Evolutionary conservation across 1,139 yeast genomes (phyloP), one percentile per base, ranked within the genome.

Genomic region (Meyerozyma sp.): DNA sequence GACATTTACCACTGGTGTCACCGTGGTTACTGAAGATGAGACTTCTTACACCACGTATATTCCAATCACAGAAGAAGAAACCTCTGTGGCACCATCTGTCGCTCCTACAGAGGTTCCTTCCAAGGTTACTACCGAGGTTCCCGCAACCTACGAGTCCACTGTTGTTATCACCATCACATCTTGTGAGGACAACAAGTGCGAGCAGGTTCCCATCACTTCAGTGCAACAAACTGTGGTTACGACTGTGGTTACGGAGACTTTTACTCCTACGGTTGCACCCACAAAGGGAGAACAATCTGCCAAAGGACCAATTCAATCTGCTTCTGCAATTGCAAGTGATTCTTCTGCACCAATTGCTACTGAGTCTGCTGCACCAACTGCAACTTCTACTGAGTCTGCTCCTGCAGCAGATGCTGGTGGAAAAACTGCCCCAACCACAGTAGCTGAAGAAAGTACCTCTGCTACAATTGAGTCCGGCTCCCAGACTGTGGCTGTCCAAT

Each of bases 11-110:
- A 34, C 37, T 9, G 37, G 27, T 2, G 37, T 34, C n/a, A 34
- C 37, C 13, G 37, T 34, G 25, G 16, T 34, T n/a, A 34, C 39
- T 8, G 35, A 35, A n/a, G 42, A 11, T 20, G 25, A 32, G 23
- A 43, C 46, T 11, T 28, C 37, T 8, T 42, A 38, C 44, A 45
- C 50, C 38, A 44, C 49, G 8, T 42, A 40, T 44, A 42, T 44
- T 36, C 47, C 49, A 14, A 35, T 44, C 35, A 36, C 42, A 2
- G 25, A 32, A 11, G 35, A 23, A 8, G 27, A 34, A 13, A 10
- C 26, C 26, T 3, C 25, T 3, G 16, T 14, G 16, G 21, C 8
- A 21, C 23, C 23, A 21, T 21, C 37, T 34, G 26, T 10, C n/a
- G 13, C 14, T 10, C 26, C 37, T 5, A 27, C 29, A 4, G 29